Evolutionary conservation across 306 rosid species (phyloP).

Genomic region (Ceratonia siliqua): DNA sequence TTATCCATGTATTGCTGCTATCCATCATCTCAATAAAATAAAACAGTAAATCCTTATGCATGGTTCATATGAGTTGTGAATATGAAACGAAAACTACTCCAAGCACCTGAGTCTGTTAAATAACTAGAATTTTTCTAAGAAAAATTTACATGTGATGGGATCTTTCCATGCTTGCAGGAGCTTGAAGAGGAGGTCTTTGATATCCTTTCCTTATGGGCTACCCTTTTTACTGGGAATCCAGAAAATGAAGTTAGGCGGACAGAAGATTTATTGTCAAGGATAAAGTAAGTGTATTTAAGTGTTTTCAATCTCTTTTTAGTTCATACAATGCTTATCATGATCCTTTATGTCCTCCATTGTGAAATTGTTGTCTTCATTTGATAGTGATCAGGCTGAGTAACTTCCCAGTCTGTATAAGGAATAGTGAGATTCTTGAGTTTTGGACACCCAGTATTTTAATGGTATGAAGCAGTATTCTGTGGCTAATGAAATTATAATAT

Average conservation of each 20-base stretch:
- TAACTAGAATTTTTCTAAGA: conserved; percentile 2
- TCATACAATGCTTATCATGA: conserved; percentile 18
- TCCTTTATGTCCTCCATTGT: conserved; percentile 5
- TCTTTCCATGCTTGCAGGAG: conserved; percentile 62
- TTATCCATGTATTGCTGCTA: conserved; percentile 22
- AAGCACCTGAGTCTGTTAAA: background rate
- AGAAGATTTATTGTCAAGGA: conserved; percentile 68
- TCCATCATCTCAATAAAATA: conserved; percentile 19
- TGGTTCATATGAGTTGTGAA: conserved; percentile 4
- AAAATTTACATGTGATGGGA: conserved; percentile 24
- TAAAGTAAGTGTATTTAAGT: conserved; percentile 57
- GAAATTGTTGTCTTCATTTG: background rate
- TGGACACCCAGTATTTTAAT: background rate
- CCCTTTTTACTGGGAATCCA: conserved; percentile 68
- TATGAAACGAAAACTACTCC: conserved; percentile 26
- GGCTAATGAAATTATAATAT: background rate
- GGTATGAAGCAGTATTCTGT: background rate
- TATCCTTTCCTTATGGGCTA: conserved; percentile 91
- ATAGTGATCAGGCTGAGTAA: background rate
- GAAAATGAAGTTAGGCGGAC: conserved; percentile 58
- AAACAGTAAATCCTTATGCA: background rate
- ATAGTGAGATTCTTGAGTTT: background rate
- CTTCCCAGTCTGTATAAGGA: background rate
- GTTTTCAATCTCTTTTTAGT: conserved; percentile 4
- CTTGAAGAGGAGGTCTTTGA: conserved; percentile 91